Base-by-base conservation (phyloP, 1,139 yeast genomes). In the Insectozyma bohioensis region DNA sequence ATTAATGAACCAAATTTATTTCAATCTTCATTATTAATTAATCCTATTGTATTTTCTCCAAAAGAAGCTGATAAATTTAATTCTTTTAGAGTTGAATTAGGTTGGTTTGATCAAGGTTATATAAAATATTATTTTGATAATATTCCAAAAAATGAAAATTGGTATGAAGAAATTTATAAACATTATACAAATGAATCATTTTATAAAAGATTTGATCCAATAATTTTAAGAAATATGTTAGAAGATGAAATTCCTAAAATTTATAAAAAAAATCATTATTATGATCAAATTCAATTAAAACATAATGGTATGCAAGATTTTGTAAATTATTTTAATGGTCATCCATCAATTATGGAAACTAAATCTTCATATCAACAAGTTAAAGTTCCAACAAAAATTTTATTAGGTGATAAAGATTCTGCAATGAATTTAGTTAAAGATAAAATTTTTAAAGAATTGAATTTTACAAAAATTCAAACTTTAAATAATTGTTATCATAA, bases 11-110 rank as follows among this genome's bases (percentile, higher is more conserved):
- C 87, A 0, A 48, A 54, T n/a, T 51, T 79, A 37, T 73, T 79
- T 48, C 80, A 78, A 40, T 64, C 77, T 10, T 63, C 75, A 3
- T 54, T 82, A 4, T 57, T 75, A 1, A 58, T 82, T 18, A 92
- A 84, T 44, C 83, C 90, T 0, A 88, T 83, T 4, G 65, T 58
- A 35, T 33, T 33, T 4, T 41, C 47, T 5, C 45, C 43, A 16
- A 40, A 37, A 1, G 42, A 36, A 3, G 35, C 37, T 5, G 30
- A 31, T 5, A 45, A 39, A 1, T 50, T 47, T 30, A n/a, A n/a
- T n/a, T 5, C 15, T 10, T 4, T 37, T 2, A 50, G 46, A 18
- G 30, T 45, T 10, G 29, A 62, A 54, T 38, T 39, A 63, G 31
- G 44, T 42, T 13, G 31, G 30, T 13, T 22, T 59, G 30, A 41